phyloP scores from a whole-genome alignment of 805 yeast genomes.

The Lachancea kluyveri region DNA sequence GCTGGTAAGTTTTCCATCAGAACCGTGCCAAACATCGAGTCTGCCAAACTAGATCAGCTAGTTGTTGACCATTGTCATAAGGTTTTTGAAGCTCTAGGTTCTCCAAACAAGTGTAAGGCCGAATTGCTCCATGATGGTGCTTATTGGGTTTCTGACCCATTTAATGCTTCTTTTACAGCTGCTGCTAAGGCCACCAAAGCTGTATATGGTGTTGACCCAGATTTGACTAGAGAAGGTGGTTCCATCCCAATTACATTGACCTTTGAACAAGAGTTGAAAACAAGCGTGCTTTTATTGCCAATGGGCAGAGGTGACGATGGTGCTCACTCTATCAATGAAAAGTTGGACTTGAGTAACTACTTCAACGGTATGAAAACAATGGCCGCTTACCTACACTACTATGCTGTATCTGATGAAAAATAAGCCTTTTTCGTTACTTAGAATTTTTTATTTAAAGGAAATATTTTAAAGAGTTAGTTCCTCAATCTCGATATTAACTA shows the following conservation, averaged over 20 bases:
- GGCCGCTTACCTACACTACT: slow-evolving; percentile 89
- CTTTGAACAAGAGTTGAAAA: slow-evolving; percentile 80
- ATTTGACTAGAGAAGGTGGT: slow-evolving; percentile 98
- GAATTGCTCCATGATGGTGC: slow-evolving; percentile 90
- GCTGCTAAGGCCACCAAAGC: slow-evolving; percentile 91
- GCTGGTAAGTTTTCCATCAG: slow-evolving; percentile 93
- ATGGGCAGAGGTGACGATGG: slow-evolving; percentile 99
- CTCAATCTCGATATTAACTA: slow-evolving; percentile 8
- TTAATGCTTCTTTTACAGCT: slow-evolving; percentile 87
- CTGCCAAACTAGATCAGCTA: slow-evolving; percentile 67
- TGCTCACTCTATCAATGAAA: slow-evolving; percentile 97
- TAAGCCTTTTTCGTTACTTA: slow-evolving; percentile 8
- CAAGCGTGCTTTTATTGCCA: slow-evolving; percentile 84
- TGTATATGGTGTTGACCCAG: slow-evolving; percentile 94
- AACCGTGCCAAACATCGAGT: slow-evolving; percentile 92
- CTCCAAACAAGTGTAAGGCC: slow-evolving; percentile 68
- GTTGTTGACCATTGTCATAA: slow-evolving; percentile 67
- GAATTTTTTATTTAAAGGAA: neutral
- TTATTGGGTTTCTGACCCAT: slow-evolving; percentile 95
- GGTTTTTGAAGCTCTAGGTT: slow-evolving; percentile 58
- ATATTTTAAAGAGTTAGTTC: slow-evolving; percentile 3
- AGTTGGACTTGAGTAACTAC: slow-evolving; percentile 81
- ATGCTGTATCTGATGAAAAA: slow-evolving; percentile 38
- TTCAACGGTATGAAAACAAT: slow-evolving; percentile 90
- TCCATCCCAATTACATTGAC: slow-evolving; percentile 95